Evolutionary conservation across 176 grass and related monocot genomes (phyloP).

Genomic region (Bonia amplexicaulis): DNA sequence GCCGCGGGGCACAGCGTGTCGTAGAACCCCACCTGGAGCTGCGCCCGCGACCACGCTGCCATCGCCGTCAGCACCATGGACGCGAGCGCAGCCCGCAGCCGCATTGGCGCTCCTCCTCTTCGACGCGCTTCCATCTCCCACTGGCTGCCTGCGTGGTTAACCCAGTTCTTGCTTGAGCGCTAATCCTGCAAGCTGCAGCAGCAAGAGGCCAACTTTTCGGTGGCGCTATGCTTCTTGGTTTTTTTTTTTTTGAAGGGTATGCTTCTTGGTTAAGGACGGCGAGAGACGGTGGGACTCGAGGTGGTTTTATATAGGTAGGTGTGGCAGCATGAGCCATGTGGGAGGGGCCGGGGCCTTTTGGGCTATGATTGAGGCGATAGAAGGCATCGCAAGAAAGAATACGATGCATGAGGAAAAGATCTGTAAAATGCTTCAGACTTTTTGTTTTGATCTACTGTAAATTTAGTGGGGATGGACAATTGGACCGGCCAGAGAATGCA

Average conservation of each 20-base stretch:
- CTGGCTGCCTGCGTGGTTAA: background rate
- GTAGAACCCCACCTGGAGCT: slow-evolving; percentile 59
- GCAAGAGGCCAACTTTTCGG: background rate
- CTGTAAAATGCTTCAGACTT: background rate
- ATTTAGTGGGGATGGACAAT: background rate
- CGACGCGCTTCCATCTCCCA: background rate
- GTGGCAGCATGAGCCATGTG: slow-evolving; percentile 8
- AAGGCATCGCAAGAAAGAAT: background rate
- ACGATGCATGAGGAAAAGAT: background rate
- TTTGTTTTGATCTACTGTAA: background rate
- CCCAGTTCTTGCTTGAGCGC: background rate
- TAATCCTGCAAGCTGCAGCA: background rate
- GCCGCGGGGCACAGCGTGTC: slow-evolving; percentile 54
- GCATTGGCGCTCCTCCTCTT: background rate
- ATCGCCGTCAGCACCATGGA: background rate
- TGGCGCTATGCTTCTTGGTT: background rate
- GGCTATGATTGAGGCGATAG: slow-evolving; percentile 17
- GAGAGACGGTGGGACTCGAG: background rate
- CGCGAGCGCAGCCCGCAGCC: background rate
- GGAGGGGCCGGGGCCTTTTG: background rate
- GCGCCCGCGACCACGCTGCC: slow-evolving; percentile 20
- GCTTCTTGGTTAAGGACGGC: slow-evolving; percentile 10
- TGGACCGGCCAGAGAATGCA: background rate
- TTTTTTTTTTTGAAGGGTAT: no score
- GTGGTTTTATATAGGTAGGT: slow-evolving; percentile 38